Evolutionary conservation across 1,284 basidiomycete species (phyloP), one percentile per base, ranked within the genome.

Genomic region (Meripilus lineatus): DNA sequence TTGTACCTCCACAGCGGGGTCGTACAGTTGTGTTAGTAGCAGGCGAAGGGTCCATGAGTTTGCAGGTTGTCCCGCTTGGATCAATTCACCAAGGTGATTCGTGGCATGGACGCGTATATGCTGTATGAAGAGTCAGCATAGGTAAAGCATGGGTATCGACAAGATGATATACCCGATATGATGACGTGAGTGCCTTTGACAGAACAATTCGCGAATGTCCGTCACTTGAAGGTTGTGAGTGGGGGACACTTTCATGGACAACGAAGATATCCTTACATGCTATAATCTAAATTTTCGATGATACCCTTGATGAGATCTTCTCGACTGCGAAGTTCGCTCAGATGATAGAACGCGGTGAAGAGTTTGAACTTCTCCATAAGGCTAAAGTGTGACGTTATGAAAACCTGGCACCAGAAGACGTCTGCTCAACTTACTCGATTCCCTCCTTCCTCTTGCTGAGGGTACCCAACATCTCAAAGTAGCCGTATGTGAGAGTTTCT

Each of bases 401-500:
- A 22, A 15, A 8, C 11, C 10, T 14, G 18, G n/a, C 25, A 23
- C 42, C 18, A 32, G 30, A 10, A 25, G 21, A 22, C 11, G 15
- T n/a, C 1, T 42, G 8, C 24, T 28, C 24, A 40, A 71, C 87
- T 50, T 61, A 93, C 92, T 91, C 87, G 21, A 95, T 78, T 11
- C 96, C 96, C 42, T 96, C 90, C 23, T 81, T 76, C 49, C 85
- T 79, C 57, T 86, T 90, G 64, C 90, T 95, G 33, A 99, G 70
- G 1, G 82, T 84, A 3, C 94, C 94, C 2, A 99, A 74, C 85
- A 99, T 93, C 59, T 97, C 93, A 51, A 99, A 84, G 63, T 99
- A 99, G 0, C 94, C 95, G 54, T 80, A 87, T 0, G 91, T 89
- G 49, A 99, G 66, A 0, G 93, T 95, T 28, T 86, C 83, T 38